Evolutionary conservation across 768 basidiomycete genomes (phyloP).

Genomic region (Scleroderma citrinum): DNA sequence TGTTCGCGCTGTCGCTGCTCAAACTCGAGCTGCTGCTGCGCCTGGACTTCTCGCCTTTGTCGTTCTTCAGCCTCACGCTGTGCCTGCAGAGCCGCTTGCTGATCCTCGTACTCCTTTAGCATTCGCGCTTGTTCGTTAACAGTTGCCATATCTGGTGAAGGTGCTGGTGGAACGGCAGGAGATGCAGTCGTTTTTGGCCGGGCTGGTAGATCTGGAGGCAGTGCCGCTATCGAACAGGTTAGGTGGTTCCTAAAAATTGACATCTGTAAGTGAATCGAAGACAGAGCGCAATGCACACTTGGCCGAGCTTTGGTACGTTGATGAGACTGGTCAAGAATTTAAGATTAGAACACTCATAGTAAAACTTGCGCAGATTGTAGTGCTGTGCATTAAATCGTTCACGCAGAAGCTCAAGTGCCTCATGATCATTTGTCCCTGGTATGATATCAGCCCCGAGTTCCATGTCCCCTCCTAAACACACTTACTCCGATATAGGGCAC

Average conservation of each 20-base stretch:
- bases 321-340: conserved; percentile 97
- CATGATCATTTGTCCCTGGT: conserved; percentile 81
- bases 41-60: conserved; percentile 68
- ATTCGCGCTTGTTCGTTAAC: conserved; percentile 90
- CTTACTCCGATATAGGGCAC: conserved; percentile 92
- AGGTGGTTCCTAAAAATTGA: conserved; percentile 76
- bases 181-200: conserved; percentile 56
- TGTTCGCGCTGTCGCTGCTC: conserved; percentile 85
- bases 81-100: conserved; percentile 81
- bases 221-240: conserved; percentile 80
- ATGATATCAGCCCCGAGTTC: conserved; percentile 2
- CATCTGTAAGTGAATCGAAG: not conserved
- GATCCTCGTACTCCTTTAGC: conserved; percentile 94
- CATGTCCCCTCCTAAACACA: conserved; percentile 5
- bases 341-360: conserved; percentile 98
- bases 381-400: conserved; percentile 90
- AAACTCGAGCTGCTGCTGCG: conserved; percentile 80
- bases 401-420: conserved; percentile 84
- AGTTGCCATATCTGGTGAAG: conserved; percentile 62
- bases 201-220: conserved; percentile 82
- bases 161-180: conserved; percentile 64
- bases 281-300: conserved; percentile 38
- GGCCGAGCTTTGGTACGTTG: conserved; percentile 95
- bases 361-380: conserved; percentile 90
- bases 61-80: conserved; percentile 81